phyloP scores from a whole-genome alignment of 305 asterid species.

The Fraxinus ornus region DNA sequence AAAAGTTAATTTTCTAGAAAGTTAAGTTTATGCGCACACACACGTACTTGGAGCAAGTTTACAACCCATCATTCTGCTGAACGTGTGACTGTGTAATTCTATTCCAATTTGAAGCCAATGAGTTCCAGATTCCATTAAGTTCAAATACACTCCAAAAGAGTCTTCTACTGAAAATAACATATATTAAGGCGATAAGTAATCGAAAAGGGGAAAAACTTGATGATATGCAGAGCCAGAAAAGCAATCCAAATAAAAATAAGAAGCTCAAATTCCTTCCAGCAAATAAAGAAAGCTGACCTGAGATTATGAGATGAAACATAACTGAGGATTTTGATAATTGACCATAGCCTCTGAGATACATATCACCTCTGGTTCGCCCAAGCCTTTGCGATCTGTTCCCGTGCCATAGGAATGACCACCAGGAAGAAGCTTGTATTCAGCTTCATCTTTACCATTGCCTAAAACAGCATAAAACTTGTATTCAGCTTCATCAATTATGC shows the following conservation, averaged over 20 bases:
- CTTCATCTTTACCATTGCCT: slow-evolving; percentile 55
- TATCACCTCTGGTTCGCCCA: slow-evolving; percentile 57
- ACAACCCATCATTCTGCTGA: slow-evolving; percentile 73
- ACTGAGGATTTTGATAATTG: background rate
- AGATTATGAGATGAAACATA: slow-evolving; percentile 24
- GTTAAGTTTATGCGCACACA: background rate
- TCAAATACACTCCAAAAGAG: slow-evolving; percentile 3
- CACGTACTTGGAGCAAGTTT: slow-evolving; percentile 79
- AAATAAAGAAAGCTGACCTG: slow-evolving; percentile 68
- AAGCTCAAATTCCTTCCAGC: slow-evolving; percentile 90
- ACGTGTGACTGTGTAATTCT: slow-evolving; percentile 65
- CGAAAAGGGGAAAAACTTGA: slow-evolving; percentile 37
- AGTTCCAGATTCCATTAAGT: slow-evolving; percentile 20
- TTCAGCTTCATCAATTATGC: slow-evolving; percentile 46
- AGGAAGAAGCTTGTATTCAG: slow-evolving; percentile 78
- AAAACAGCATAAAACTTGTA: slow-evolving; percentile 17
- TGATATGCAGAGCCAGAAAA: slow-evolving; percentile 68
- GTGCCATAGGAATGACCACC: slow-evolving; percentile 50
- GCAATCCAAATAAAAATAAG: slow-evolving; percentile 74
- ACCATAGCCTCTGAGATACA: slow-evolving; percentile 1
- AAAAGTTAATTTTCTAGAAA: background rate
- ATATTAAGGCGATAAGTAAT: background rate
- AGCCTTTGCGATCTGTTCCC: slow-evolving; percentile 31
- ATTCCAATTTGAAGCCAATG: slow-evolving; percentile 33
- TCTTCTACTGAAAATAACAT: background rate